phyloP scores from a whole-genome alignment of 2,329 filamentous ascomycete species.

The Botrytis byssoidea region DNA sequence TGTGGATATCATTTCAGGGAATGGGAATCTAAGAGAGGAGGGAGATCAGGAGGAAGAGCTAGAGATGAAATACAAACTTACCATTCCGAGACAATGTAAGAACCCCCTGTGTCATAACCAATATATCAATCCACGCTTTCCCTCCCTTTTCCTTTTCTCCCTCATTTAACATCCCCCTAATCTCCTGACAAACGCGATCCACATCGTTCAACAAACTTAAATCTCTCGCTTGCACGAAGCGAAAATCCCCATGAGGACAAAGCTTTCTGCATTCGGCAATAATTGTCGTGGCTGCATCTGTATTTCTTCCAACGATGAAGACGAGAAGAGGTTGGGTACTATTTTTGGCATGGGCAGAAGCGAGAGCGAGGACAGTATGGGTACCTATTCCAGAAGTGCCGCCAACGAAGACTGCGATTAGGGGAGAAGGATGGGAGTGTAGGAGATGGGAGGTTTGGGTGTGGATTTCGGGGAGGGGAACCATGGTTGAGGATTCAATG shows the following conservation, averaged over 20 bases:
- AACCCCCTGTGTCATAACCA: background rate
- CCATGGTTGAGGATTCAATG: background rate
- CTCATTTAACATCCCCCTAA: background rate
- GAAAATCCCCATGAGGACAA: background rate
- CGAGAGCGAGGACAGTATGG: background rate
- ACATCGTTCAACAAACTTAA: background rate
- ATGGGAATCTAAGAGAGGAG: too few species aligned
- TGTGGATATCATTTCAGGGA: too few species aligned
- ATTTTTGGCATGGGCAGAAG: background rate
- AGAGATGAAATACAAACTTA: background rate
- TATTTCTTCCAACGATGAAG: background rate
- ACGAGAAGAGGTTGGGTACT: background rate
- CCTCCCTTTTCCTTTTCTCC: background rate
- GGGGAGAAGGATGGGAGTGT: background rate
- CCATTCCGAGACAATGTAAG: background rate
- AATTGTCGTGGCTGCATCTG: background rate
- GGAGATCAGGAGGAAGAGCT: too few species aligned
- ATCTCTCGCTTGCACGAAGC: background rate
- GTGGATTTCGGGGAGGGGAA: background rate
- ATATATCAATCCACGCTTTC: background rate
- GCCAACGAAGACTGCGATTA: background rate
- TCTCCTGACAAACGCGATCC: background rate
- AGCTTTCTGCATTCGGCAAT: background rate
- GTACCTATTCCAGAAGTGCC: background rate
- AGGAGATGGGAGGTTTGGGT: background rate